Conservation (phyloP, 1,284 basidiomycete genomes). For the Naganishia albida region DNA sequence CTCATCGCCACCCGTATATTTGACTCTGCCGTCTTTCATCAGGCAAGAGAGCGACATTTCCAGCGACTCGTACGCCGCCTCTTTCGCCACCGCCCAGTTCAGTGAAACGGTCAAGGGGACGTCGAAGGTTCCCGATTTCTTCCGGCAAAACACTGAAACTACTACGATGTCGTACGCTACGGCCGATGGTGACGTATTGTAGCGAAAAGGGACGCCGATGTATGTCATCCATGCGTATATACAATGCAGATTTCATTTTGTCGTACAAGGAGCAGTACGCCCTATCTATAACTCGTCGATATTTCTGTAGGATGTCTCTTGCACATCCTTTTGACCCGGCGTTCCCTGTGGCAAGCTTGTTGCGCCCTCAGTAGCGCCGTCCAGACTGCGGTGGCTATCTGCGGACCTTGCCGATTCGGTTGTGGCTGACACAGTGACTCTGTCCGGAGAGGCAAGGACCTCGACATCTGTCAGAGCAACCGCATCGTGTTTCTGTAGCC, state of each 20-base stretch:
- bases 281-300: slow-evolving; percentile 16
- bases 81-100: slow-evolving; percentile 11
- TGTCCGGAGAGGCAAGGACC: slow-evolving; percentile 9
- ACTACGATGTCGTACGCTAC: slow-evolving; percentile 23
- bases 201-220: background rate
- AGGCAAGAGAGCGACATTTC: background rate
- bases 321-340: background rate
- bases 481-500: slow-evolving; percentile 35
- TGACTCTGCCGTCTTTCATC: background rate
- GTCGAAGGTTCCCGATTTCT: background rate
- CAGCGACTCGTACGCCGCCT: background rate
- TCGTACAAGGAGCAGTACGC: background rate
- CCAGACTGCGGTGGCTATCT: too few species aligned
- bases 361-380: too few species aligned
- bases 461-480: slow-evolving; percentile 18
- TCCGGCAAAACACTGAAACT: slow-evolving; percentile 12
- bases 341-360: background rate
- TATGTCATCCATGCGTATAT: too few species aligned
- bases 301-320: background rate
- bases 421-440: background rate
- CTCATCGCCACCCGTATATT: background rate
- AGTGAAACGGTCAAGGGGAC: background rate
- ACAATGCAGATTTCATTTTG: background rate
- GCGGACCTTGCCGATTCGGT: too few species aligned
- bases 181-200: background rate